phyloP scores from a whole-genome alignment of 352 stramenopile species.

The Hyaloperonospora brassicae region DNA sequence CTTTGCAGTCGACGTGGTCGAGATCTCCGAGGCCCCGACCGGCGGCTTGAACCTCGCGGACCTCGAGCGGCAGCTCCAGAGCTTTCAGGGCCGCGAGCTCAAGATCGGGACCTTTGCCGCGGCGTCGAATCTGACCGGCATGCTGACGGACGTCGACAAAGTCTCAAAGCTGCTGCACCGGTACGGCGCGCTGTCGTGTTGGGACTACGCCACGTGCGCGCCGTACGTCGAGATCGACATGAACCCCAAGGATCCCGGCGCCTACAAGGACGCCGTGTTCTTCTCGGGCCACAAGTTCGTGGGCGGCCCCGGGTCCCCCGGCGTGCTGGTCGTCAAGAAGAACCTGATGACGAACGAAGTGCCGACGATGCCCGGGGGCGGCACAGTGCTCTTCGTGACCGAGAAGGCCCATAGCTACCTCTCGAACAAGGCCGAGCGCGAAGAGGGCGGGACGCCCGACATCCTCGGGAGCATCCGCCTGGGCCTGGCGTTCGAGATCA shows the following conservation, averaged over 20 bases:
- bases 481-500: slow-evolving; percentile 89
- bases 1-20: slow-evolving; percentile 57
- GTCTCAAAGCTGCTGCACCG: slow-evolving; percentile 87
- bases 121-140: slow-evolving; percentile 92
- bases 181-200: slow-evolving; percentile 89
- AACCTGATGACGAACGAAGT: slow-evolving; percentile 47
- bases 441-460: slow-evolving; percentile 95
- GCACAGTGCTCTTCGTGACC: slow-evolving; percentile 52
- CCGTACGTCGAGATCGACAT: slow-evolving; percentile 93
- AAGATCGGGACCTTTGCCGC: slow-evolving; percentile 89
- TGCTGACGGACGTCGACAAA: slow-evolving; percentile 83
- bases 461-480: slow-evolving; percentile 90
- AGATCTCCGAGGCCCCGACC: slow-evolving; percentile 45
- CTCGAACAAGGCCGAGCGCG: slow-evolving; percentile 74
- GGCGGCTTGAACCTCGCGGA: slow-evolving; percentile 52
- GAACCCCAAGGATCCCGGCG: slow-evolving; percentile 73
- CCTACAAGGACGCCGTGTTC: slow-evolving; percentile 92
- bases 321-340: slow-evolving; percentile 95
- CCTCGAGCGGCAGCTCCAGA: slow-evolving; percentile 40
- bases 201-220: slow-evolving; percentile 93
- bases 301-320: slow-evolving; percentile 87
- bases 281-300: slow-evolving; percentile 96
- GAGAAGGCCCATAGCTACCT: slow-evolving; percentile 55
- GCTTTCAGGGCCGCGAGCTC: slow-evolving; percentile 41
- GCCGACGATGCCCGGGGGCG: slow-evolving; percentile 46